Conservation (phyloP, 805 yeast genomes). For the Wickerhamomyces rabaulensis region DNA sequence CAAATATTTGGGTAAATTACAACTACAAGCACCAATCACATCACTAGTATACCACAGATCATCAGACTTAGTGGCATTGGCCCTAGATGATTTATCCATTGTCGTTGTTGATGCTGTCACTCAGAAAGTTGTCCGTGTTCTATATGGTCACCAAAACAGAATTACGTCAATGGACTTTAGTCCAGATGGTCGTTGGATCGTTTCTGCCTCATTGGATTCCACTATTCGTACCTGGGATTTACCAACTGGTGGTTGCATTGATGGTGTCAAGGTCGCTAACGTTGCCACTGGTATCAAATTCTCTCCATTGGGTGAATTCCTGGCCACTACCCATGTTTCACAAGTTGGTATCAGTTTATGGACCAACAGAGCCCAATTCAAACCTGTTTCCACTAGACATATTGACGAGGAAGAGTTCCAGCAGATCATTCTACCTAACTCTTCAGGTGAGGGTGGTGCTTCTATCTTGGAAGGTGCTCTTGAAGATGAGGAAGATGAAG, state of each 20-base stretch:
- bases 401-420: constrained; percentile 73
- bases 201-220: constrained; percentile 76
- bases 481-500: constrained; percentile 34
- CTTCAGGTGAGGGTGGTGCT: constrained; percentile 72
- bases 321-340: constrained; percentile 88
- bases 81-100: constrained; percentile 81
- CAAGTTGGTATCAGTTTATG: constrained; percentile 89
- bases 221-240: constrained; percentile 96
- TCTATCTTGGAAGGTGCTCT: constrained; percentile 76
- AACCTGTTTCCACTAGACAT: constrained; percentile 67
- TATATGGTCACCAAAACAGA: constrained; percentile 86
- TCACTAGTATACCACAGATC: constrained; percentile 70
- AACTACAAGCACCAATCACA: constrained; percentile 74
- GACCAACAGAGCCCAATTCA: constrained; percentile 87
- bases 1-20: constrained; percentile 58
- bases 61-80: constrained; percentile 80
- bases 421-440: constrained; percentile 60
- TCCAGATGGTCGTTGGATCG: constrained; percentile 94
- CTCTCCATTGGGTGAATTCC: constrained; percentile 82
- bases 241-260: constrained; percentile 95
- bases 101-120: constrained; percentile 80
- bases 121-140: constrained; percentile 74
- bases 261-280: constrained; percentile 71
- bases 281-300: constrained; percentile 80
- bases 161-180: constrained; percentile 86